Evolutionary conservation across 2,329 filamentous ascomycete species (phyloP).

Genomic region (Diatrype stigma): DNA sequence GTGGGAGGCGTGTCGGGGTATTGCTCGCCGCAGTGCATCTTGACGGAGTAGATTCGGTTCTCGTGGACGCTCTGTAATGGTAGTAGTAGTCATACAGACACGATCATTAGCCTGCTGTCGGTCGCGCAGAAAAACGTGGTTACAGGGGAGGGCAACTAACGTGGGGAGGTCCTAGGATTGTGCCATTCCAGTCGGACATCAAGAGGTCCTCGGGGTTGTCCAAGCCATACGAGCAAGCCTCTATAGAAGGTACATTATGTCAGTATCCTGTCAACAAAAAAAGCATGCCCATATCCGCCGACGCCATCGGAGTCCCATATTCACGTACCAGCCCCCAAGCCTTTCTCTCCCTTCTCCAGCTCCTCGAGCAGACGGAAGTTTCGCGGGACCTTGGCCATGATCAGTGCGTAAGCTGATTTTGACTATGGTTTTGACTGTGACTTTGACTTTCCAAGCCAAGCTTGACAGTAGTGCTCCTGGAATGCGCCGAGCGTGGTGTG

Average conservation of each 20-base stretch:
- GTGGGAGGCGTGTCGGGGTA: slow-evolving; percentile 88
- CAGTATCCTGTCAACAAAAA: not conserved
- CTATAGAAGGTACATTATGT: slow-evolving; percentile 38
- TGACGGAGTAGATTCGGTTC: slow-evolving; percentile 97
- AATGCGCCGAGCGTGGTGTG: too few species aligned
- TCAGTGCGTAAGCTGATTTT: slow-evolving; percentile 8
- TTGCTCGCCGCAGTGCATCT: slow-evolving; percentile 86
- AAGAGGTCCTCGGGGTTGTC: slow-evolving; percentile 90
- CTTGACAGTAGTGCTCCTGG: too few species aligned
- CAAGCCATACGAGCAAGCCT: slow-evolving; percentile 95
- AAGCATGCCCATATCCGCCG: not conserved
- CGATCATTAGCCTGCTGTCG: slow-evolving; percentile 1
- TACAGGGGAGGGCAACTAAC: slow-evolving; percentile 49
- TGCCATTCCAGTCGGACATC: slow-evolving; percentile 99
- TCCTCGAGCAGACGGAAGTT: slow-evolving; percentile 97
- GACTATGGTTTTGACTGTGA: too few species aligned
- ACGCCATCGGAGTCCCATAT: not conserved
- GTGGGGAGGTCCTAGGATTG: slow-evolving; percentile 92
- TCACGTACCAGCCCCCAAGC: slow-evolving; percentile 73
- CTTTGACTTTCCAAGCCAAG: too few species aligned
- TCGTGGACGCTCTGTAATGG: slow-evolving; percentile 77
- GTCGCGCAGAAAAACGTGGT: not conserved
- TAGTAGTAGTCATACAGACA: not conserved
- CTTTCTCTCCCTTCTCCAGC: slow-evolving; percentile 98
- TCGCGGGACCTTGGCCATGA: slow-evolving; percentile 72